Evolutionary conservation across 352 stramenopile species (phyloP).

Genomic region (Phytopythium ostracodes): DNA sequence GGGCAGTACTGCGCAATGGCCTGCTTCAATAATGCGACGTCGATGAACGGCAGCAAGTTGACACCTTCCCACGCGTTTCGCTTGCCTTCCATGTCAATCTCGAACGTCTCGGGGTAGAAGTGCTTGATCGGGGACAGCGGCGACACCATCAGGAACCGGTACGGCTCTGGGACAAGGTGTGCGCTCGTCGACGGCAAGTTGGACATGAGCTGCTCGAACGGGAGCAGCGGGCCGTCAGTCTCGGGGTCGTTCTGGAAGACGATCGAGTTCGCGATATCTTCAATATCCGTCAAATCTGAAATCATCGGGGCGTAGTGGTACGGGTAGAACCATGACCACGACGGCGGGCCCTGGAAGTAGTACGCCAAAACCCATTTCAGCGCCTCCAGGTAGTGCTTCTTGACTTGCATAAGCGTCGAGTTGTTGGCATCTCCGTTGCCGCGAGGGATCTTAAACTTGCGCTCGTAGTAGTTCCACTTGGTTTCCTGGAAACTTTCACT

Average conservation of each 20-base stretch:
- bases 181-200: conserved; percentile 94
- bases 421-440: conserved; percentile 59
- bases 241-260: conserved; percentile 80
- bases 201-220: conserved; percentile 98
- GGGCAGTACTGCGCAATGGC: conserved; percentile 93
- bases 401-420: conserved; percentile 49
- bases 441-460: conserved; percentile 66
- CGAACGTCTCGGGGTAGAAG: conserved; percentile 89
- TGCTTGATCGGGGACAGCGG: conserved; percentile 95
- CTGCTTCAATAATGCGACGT: conserved; percentile 88
- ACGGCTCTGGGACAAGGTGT: conserved; percentile 93
- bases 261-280: conserved; percentile 50
- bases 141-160: conserved; percentile 94
- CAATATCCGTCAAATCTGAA: conserved; percentile 94
- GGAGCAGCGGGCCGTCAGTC: conserved; percentile 85
- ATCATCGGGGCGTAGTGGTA: conserved; percentile 99
- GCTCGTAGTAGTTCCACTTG: conserved; percentile 84
- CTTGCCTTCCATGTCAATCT: conserved; percentile 87
- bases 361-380: conserved; percentile 79
- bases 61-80: conserved; percentile 98
- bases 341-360: conserved; percentile 91
- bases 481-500: conserved; percentile 78
- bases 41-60: conserved; percentile 98
- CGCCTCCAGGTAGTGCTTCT: conserved; percentile 76
- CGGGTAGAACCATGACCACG: conserved; percentile 99